phyloP scores from a whole-genome alignment of 1,284 basidiomycete species.

The Coriolopsis trogii region DNA sequence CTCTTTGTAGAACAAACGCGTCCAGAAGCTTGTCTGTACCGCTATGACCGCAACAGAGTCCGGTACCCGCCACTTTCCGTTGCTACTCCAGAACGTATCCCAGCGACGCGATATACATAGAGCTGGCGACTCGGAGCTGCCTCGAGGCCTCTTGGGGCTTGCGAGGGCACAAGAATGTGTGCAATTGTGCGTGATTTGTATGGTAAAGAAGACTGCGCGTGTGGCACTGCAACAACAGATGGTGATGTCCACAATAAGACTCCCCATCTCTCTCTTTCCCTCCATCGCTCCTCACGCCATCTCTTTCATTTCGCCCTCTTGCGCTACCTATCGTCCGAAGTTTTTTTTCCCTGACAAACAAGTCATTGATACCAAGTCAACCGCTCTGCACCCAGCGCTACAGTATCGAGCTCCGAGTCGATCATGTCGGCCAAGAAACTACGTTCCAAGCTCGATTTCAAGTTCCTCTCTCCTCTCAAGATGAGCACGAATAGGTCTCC shows the following conservation, averaged over 20 bases:
- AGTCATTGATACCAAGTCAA: slow-evolving; percentile 1
- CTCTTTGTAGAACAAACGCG: too few relatives aligned
- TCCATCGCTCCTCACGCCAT: background rate
- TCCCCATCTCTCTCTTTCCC: background rate
- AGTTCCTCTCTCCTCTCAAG: slow-evolving; percentile 18
- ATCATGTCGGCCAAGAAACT: slow-evolving; percentile 26
- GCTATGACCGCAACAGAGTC: too few relatives aligned
- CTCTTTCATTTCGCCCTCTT: slow-evolving; percentile 2
- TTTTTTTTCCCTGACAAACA: background rate
- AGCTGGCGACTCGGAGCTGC: too few relatives aligned
- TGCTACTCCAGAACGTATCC: background rate
- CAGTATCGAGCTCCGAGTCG: too few relatives aligned
- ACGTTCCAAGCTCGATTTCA: slow-evolving; percentile 27
- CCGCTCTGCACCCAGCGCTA: too few relatives aligned
- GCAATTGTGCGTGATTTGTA: background rate
- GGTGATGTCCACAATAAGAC: background rate
- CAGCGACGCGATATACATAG: background rate
- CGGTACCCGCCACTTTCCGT: background rate
- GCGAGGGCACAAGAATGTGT: background rate
- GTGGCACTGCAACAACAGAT: slow-evolving; percentile 13
- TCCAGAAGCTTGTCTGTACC: too few relatives aligned
- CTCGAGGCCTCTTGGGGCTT: background rate
- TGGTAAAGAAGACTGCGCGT: slow-evolving; percentile 1
- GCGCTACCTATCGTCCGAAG: background rate
- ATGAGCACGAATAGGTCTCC: slow-evolving; percentile 1